These are phyloP conservation scores for Ustilago curta DNA, from an alignment of 1,284 basidiomycete genomes.

Conservation along the genomic window DNA sequence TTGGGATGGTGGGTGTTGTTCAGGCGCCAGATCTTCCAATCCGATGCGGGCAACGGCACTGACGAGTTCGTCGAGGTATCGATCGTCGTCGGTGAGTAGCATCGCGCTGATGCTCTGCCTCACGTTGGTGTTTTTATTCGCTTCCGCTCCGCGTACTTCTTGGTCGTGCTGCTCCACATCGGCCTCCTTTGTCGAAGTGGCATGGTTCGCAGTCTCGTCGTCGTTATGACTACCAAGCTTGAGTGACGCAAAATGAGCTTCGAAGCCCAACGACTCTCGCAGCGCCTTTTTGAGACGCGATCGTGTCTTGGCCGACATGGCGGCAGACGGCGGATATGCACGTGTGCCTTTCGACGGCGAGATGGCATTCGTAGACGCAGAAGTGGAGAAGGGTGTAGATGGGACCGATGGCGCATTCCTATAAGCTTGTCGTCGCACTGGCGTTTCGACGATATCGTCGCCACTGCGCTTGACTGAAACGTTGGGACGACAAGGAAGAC, in stretches of 20 bases:
- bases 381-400: conserved; percentile 21
- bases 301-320: conserved; percentile 33
- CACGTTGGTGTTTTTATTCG: not conserved
- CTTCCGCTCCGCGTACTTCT: not conserved
- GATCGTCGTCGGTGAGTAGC: conserved; percentile 36
- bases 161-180: not conserved
- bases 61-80: conserved; percentile 39
- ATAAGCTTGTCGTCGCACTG: conserved; percentile 14
- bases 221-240: not conserved
- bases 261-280: conserved; percentile 33
- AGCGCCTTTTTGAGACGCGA: conserved; percentile 29
- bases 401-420: conserved; percentile 22
- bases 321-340: conserved; percentile 19
- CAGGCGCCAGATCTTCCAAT: conserved; percentile 23
- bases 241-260: conserved; percentile 34
- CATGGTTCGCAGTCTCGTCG: not conserved
- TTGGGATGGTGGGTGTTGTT: not conserved
- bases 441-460: conserved; percentile 14
- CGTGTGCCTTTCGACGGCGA: conserved; percentile 11
- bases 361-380: not conserved
- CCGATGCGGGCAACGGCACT: conserved; percentile 34
- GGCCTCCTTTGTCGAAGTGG: not conserved
- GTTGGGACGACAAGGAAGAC: conserved; percentile 8
- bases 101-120: conserved; percentile 27
- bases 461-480: not conserved